phyloP scores from a whole-genome alignment of 139 green algal species.

The Monoraphidium neglectum region DNA sequence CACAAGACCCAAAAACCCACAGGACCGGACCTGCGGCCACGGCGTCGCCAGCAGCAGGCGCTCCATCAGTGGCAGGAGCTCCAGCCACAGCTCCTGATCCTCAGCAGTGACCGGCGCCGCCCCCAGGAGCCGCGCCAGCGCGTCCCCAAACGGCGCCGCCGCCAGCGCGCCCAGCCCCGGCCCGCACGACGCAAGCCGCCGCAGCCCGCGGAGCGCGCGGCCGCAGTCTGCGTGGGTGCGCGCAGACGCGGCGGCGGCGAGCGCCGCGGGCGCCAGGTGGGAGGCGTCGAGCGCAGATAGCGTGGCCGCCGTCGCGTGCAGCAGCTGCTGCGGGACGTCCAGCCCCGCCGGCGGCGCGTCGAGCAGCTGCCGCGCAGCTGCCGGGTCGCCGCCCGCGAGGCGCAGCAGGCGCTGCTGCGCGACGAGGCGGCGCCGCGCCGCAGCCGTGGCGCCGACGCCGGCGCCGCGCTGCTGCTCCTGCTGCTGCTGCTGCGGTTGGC shows the following conservation, averaged over 20 bases:
- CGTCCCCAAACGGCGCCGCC: conserved; percentile 7
- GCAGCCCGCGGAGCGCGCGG: conserved; percentile 25
- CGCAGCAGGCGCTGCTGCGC: conserved; percentile 44
- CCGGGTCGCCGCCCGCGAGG: conserved; percentile 6
- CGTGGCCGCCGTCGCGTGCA: conserved; percentile 26
- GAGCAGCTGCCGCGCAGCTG: no score
- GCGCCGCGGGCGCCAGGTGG: not conserved
- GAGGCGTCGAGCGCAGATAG: no score
- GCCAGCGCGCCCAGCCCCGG: conserved; percentile 30
- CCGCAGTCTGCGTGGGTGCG: conserved; percentile 31
- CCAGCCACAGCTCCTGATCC: conserved; percentile 48
- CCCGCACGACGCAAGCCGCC: conserved; percentile 12
- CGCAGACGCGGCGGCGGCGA: conserved; percentile 3
- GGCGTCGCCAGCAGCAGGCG: conserved; percentile 17
- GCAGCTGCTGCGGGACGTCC: conserved; percentile 12
- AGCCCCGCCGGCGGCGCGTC: not conserved
- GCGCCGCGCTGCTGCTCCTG: conserved; percentile 28
- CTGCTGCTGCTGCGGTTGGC: not conserved
- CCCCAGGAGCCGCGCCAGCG: conserved; percentile 44
- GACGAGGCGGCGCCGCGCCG: conserved; percentile 36
- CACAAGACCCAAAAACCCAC: no score
- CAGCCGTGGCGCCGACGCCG: not conserved
- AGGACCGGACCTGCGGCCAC: conserved; percentile 10
- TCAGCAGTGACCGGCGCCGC: conserved; percentile 38
- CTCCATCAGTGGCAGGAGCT: conserved; percentile 46